phyloP scores from a whole-genome alignment of 768 basidiomycete genomes.

The Chalciporus sphaerocephalus region DNA sequence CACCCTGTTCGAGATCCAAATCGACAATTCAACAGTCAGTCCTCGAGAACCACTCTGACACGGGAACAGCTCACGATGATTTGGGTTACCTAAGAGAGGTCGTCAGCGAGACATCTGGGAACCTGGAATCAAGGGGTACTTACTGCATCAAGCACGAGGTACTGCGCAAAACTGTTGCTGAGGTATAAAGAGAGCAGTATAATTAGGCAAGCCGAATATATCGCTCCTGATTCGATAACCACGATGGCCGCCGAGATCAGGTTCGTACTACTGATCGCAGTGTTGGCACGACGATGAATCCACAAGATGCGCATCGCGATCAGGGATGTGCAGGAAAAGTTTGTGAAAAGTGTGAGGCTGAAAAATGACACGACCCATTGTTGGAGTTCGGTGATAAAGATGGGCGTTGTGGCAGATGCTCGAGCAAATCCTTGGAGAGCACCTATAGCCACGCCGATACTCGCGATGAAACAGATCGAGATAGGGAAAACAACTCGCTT shows the following conservation, averaged over 20 bases:
- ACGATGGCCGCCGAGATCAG: conserved; percentile 9
- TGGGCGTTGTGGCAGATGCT: neutral
- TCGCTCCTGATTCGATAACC: conserved; percentile 17
- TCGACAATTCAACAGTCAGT: too few relatives aligned
- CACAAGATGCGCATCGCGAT: conserved; percentile 16
- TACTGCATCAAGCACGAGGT: conserved; percentile 17
- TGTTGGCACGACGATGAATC: conserved; percentile 3
- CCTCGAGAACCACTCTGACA: too few relatives aligned
- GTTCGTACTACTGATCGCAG: neutral
- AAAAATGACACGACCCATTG: conserved; percentile 9
- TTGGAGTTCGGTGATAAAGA: neutral
- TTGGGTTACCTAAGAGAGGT: conserved; percentile 1
- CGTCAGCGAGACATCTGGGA: neutral
- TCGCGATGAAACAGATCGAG: conserved; percentile 2
- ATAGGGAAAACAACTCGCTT: conserved; percentile 9
- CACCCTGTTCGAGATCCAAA: conserved; percentile 16
- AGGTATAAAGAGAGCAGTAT: conserved; percentile 10
- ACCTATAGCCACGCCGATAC: conserved; percentile 3
- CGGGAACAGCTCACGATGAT: conserved; percentile 1
- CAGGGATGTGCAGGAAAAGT: conserved; percentile 7
- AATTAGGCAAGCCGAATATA: conserved; percentile 11
- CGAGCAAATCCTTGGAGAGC: neutral
- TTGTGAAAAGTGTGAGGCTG: conserved; percentile 7
- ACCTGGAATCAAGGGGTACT: neutral
- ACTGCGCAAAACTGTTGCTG: conserved; percentile 8